Conservation (phyloP, 495 filamentous ascomycete species). For the Xylaria intraflava region DNA sequence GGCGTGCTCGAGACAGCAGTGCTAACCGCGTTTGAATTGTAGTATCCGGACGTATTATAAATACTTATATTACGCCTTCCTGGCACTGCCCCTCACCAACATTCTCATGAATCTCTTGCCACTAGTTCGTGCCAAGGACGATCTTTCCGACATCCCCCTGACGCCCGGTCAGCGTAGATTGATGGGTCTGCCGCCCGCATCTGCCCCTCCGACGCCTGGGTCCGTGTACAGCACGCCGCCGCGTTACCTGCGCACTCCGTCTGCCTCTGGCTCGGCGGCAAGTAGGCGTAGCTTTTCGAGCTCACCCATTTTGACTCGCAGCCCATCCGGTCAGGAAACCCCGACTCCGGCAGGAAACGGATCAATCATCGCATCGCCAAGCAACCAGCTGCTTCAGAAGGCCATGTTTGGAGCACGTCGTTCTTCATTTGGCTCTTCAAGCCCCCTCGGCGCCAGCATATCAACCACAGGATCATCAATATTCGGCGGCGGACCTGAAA, state of each 20-base stretch:
- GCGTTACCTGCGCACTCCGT: slow-evolving; percentile 70
- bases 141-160: slow-evolving; percentile 81
- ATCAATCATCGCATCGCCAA: slow-evolving; percentile 22
- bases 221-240: slow-evolving; percentile 76
- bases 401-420: slow-evolving; percentile 52
- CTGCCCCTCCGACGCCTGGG: slow-evolving; percentile 57
- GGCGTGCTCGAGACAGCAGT: not conserved
- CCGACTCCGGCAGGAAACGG: slow-evolving; percentile 16
- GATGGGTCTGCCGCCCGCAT: slow-evolving; percentile 70
- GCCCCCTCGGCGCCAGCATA: slow-evolving; percentile 35
- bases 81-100: slow-evolving; percentile 53
- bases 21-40: slow-evolving; percentile 1
- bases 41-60: slow-evolving; percentile 17
- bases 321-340: slow-evolving; percentile 26
- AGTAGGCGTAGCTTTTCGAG: slow-evolving; percentile 48
- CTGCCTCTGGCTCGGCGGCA: slow-evolving; percentile 44
- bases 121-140: slow-evolving; percentile 61
- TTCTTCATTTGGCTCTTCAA: slow-evolving; percentile 58
- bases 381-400: slow-evolving; percentile 66
- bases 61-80: slow-evolving; percentile 16
- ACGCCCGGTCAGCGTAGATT: slow-evolving; percentile 82
- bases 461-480: slow-evolving; percentile 45
- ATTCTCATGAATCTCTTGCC: slow-evolving; percentile 60
- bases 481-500: slow-evolving; percentile 32
- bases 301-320: slow-evolving; percentile 41